phyloP scores from a whole-genome alignment of 805 yeast genomes.

The Blastobotrys mokoenaii region DNA sequence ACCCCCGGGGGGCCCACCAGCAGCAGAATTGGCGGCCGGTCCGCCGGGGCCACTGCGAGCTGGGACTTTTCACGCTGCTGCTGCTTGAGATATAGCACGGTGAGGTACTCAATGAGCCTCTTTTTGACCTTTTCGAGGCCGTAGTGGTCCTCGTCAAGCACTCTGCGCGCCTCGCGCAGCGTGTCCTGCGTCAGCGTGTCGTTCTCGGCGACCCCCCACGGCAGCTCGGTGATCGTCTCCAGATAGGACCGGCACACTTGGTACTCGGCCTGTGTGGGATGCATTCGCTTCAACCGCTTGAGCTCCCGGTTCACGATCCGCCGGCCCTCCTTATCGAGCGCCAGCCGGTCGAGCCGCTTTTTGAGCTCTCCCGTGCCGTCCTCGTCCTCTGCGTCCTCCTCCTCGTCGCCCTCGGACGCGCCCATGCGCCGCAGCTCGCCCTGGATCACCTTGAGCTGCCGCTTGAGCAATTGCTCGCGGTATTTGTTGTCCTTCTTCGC shows the following conservation, averaged over 20 bases:
- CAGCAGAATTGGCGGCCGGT: constrained; percentile 62
- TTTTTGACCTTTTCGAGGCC: constrained; percentile 69
- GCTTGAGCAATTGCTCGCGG: constrained; percentile 23
- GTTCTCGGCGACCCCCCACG: constrained; percentile 27
- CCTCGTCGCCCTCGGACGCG: not conserved
- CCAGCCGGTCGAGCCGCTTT: constrained; percentile 19
- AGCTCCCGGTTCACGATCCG: constrained; percentile 31
- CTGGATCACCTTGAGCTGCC: constrained; percentile 19
- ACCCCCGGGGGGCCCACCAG: constrained; percentile 93
- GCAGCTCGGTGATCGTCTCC: constrained; percentile 33
- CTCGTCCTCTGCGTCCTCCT: constrained; percentile 23
- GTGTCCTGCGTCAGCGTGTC: constrained; percentile 28
- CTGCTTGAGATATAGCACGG: constrained; percentile 56
- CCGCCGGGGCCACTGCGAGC: constrained; percentile 5
- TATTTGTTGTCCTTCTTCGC: constrained; percentile 14
- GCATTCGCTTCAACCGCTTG: constrained; percentile 31
- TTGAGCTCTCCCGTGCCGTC: constrained; percentile 28
- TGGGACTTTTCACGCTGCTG: too few species aligned
- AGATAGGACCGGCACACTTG: constrained; percentile 34
- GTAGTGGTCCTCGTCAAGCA: constrained; percentile 67
- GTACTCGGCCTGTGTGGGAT: constrained; percentile 34
- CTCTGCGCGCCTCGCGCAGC: constrained; percentile 42
- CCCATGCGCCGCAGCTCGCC: constrained; percentile 18
- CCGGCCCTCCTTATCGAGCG: constrained; percentile 28
- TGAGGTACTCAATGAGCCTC: constrained; percentile 68